Evolutionary conservation across 139 green algal species (phyloP), one percentile per base, ranked within the genome.

Genomic region (Tetradesmus obliquus): DNA sequence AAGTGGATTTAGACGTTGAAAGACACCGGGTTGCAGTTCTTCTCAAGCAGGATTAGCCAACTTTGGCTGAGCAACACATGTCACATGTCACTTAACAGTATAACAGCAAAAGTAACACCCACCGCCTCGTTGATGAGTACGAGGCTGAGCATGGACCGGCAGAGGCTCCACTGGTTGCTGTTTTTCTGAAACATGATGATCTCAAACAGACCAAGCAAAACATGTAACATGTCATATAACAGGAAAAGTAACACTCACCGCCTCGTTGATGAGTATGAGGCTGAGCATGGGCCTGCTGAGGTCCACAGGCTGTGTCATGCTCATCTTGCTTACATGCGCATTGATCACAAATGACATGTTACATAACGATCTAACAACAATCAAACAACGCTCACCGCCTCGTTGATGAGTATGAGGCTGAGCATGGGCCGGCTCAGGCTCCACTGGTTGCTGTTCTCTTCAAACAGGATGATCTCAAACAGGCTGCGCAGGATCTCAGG

Each of bases 391-490:
- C 97, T 97, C 6, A 97, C 90, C 72, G 94, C 92, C 91, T 99
- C 97, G 90, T 97, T 99, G 85, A 99, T 94, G 1, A 99, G 95
- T 91, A 99, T 99, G 22, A 99, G 96, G 82, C 93, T 96, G 17
- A 99, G 97, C 97, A 99, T 99, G 79, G 98, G 98, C 60, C 98
- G 93, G 84, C 92, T 97, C 10, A 99, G 95, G 88, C 94, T 97
- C 98, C 98, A 99, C 95, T 99, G 98, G 93, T 99, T 99, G 93
- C 94, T 94, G 94, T 97, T 99, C 92, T 99, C 98, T 95, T 99
- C 98, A 93, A 99, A 99, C 69, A 99, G 92, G 19, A 99, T 97
- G 19, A 99, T 97, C 93, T 99, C 98, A 93, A 99, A 99, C 90
- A 99, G 94, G 3, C 96, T 96, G 58, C 95, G 94, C 45, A 99